Conservation (phyloP, 768 basidiomycete species). For the Tricholoma furcatifolium region DNA sequence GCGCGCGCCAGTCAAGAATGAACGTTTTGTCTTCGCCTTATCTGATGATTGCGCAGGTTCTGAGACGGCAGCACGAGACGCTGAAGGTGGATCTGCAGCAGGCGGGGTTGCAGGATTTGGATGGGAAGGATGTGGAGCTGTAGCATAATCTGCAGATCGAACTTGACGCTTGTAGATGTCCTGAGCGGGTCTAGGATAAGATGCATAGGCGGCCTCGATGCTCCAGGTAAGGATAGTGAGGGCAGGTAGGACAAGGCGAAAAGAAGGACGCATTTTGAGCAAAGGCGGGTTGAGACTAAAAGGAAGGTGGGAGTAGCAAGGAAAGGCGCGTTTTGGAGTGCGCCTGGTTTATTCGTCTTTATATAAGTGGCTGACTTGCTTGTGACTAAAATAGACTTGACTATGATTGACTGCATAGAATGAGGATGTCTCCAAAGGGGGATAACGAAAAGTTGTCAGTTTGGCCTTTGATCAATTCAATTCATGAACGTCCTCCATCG, state of each 20-base stretch:
- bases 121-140: background rate
- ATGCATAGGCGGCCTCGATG: slow-evolving; percentile 7
- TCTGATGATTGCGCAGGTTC: background rate
- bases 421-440: slow-evolving; percentile 6
- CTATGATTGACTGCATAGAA: background rate
- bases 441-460: slow-evolving; percentile 13
- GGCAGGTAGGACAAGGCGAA: slow-evolving; percentile 9
- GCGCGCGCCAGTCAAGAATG: too few relatives aligned
- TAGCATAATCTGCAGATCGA: slow-evolving; percentile 16
- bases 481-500: slow-evolving; percentile 20
- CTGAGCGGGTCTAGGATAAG: background rate
- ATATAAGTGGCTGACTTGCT: slow-evolving; percentile 5
- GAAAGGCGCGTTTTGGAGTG: background rate
- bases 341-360: background rate
- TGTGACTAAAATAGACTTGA: slow-evolving; percentile 2
- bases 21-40: background rate
- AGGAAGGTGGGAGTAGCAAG: background rate
- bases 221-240: slow-evolving; percentile 15
- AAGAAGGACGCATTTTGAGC: slow-evolving; percentile 11
- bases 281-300: background rate
- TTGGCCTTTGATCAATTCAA: background rate
- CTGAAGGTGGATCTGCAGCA: background rate
- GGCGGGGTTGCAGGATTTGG: background rate
- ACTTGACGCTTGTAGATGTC: slow-evolving; percentile 9
- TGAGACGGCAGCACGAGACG: background rate